Percentiles rank a stretch among this genome's conserved stretches.
Conservation (phyloP, 2,329 filamentous ascomycete species). For the Colletotrichum neosansevieriae region DNA sequence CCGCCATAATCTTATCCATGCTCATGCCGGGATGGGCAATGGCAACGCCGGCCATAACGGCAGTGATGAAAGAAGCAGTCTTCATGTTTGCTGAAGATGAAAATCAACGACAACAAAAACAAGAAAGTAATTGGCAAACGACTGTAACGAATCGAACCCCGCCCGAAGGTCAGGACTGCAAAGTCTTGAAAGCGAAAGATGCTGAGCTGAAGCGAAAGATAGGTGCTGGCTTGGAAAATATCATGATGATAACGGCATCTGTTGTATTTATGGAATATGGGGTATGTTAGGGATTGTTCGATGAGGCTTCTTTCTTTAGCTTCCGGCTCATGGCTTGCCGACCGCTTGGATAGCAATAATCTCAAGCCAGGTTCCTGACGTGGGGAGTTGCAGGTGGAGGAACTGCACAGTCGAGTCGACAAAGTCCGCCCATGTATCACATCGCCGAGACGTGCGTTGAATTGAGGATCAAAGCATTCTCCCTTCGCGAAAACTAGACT, state of each 20-base stretch:
- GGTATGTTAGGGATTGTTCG: slow-evolving; percentile 20
- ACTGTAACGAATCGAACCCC: slow-evolving; percentile 30
- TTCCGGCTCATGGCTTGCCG: slow-evolving; percentile 37
- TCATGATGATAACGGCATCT: background rate
- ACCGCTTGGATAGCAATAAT: slow-evolving; percentile 35
- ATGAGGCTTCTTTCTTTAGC: slow-evolving; percentile 39
- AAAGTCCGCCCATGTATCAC: slow-evolving; percentile 40
- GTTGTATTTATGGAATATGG: slow-evolving; percentile 29
- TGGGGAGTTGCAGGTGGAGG: slow-evolving; percentile 5
- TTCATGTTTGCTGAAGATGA: slow-evolving; percentile 30
- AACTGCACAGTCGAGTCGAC: slow-evolving; percentile 25
- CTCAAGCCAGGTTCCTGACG: slow-evolving; percentile 24
- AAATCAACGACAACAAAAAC: slow-evolving; percentile 2
- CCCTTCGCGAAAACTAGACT: background rate
- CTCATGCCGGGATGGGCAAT: slow-evolving; percentile 45
- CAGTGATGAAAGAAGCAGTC: slow-evolving; percentile 21
- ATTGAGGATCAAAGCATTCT: slow-evolving; percentile 35
- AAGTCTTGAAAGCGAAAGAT: slow-evolving; percentile 29
- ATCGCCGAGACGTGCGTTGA: slow-evolving; percentile 37
- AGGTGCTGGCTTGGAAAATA: background rate
- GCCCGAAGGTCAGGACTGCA: slow-evolving; percentile 32
- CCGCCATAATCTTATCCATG: slow-evolving; percentile 43
- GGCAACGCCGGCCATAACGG: slow-evolving; percentile 20
- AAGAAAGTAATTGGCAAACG: slow-evolving; percentile 16
- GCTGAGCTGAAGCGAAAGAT: slow-evolving; percentile 33